Percentiles rank a stretch among this genome's conserved stretches.
Evolutionary conservation across 1,284 basidiomycete genomes (phyloP).

Genomic region (Leucoagaricus sp.): DNA sequence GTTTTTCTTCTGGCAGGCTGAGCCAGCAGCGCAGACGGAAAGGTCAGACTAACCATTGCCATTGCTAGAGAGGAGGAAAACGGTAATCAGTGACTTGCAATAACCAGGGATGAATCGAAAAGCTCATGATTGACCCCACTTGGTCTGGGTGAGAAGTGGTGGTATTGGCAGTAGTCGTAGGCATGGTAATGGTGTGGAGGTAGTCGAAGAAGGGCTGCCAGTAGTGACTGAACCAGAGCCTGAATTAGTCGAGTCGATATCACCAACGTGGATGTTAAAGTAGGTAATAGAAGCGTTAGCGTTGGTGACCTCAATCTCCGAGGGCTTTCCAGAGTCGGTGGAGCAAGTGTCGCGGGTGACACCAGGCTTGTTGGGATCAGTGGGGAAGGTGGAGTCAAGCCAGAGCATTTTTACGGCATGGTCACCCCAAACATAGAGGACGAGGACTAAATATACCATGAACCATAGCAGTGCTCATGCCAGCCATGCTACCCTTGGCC

Average conservation of each 20-base stretch:
- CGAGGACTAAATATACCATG: no score
- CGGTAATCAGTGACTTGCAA: neutral
- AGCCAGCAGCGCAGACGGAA: neutral
- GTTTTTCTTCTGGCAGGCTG: neutral
- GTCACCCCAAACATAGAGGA: no score
- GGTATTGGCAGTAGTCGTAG: neutral
- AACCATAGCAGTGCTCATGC: no score
- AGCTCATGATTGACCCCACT: slow-evolving; percentile 8
- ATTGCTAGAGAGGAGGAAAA: neutral
- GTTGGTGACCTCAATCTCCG: no score
- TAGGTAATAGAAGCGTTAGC: no score
- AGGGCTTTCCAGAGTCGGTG: no score
- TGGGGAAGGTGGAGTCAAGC: no score
- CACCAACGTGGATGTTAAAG: slow-evolving; percentile 55
- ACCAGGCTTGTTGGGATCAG: no score
- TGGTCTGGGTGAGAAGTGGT: slow-evolving; percentile 1
- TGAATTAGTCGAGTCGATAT: slow-evolving; percentile 46
- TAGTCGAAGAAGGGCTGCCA: neutral
- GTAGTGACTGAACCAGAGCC: slow-evolving; percentile 1
- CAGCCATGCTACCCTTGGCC: no score
- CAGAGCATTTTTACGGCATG: no score
- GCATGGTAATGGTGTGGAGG: neutral
- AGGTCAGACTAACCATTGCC: slow-evolving; percentile 1
- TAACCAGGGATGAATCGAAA: neutral
- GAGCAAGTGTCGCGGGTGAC: no score